Evolutionary conservation across 306 rosid genomes (phyloP), one percentile per base, ranked within the genome.

Genomic region (Quercus suber): DNA sequence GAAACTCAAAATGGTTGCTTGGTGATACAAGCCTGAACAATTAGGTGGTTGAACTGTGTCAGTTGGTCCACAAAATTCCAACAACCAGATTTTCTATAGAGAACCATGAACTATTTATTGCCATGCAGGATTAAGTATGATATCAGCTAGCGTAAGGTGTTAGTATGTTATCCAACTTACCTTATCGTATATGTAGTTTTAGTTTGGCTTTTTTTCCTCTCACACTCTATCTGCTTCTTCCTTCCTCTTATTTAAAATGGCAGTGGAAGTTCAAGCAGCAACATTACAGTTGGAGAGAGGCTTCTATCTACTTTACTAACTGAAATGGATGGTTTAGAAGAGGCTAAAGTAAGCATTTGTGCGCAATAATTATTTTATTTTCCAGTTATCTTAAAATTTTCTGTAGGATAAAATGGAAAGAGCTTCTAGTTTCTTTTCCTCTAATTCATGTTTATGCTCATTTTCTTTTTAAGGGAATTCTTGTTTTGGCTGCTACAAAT

Each of bases 271-370:
- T 95, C 98, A 74, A 90, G 96, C 85, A 81, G 85, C 79, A 88
- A 84, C 65, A 33, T 77, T 12, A 72, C 88, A 1, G 97, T 90
- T 18, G 94, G 93, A 52, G 99, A 94, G 84, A 92, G 99, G 87
- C 97, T 92, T 86, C 87, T 92, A 69, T 88, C 99, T 69, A 94
- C 99, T 63, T 80, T 94, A 82, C 88, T 94, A 28, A 94, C 97
- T 17, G 99, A 94, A 81, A 94, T 94, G 92, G 97, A 94, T 88
- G 99, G 99, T 77, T 83, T 94, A 76, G 97, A 91, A 85, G 97
- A 92, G 87, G 91, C 97, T 70, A 94, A 88, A 90, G 98, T 92
- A 68, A 76, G 86, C 81, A 9, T 73, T 67, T 53, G 13, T 10
- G 64, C 64, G 72, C 68, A 69, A 57, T 41, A 74, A n/a, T 72